Evolutionary conservation across 179 eudicot species (phyloP).

Genomic region (Heliamphora pulchella): DNA sequence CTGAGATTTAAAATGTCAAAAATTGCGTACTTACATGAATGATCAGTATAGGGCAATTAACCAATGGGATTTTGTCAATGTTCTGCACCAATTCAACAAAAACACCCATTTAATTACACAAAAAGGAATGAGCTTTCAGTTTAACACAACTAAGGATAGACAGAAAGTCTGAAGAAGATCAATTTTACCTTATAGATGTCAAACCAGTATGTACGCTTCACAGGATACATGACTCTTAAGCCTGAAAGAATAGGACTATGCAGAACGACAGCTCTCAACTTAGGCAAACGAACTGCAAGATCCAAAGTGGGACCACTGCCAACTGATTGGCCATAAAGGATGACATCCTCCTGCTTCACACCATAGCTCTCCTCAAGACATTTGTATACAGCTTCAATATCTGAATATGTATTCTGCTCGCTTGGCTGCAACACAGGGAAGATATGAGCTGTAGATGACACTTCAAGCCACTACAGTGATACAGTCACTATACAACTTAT

Average conservation of each 20-base stretch:
- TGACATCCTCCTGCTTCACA: conserved; percentile 49
- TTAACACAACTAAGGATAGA: neutral
- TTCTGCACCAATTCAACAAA: conserved; percentile 38
- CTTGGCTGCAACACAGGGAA: conserved; percentile 44
- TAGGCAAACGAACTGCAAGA: conserved; percentile 57
- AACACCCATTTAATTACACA: neutral
- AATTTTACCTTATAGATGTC: conserved; percentile 55
- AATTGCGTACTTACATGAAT: conserved; percentile 52
- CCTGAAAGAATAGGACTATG: conserved; percentile 69
- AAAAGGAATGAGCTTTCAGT: neutral
- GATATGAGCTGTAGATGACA: conserved; percentile 11
- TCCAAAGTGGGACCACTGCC: conserved; percentile 70
- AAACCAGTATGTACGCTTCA: conserved; percentile 52
- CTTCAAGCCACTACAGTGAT: neutral
- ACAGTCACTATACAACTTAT: neutral
- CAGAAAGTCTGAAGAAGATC: conserved; percentile 2
- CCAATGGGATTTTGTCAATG: conserved; percentile 53
- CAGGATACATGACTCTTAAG: conserved; percentile 58
- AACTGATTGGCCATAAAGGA: conserved; percentile 62
- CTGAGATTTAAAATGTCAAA: neutral
- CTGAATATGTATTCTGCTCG: conserved; percentile 52
- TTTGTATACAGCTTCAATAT: conserved; percentile 54
- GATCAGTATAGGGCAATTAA: conserved; percentile 52
- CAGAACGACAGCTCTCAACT: conserved; percentile 54
- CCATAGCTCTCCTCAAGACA: conserved; percentile 53